Percentiles rank a stretch among this genome's conserved stretches.
These are phyloP conservation scores for Hypsizygus marmoreus DNA, from an alignment of 768 basidiomycete genomes.

Conservation along the genomic window DNA sequence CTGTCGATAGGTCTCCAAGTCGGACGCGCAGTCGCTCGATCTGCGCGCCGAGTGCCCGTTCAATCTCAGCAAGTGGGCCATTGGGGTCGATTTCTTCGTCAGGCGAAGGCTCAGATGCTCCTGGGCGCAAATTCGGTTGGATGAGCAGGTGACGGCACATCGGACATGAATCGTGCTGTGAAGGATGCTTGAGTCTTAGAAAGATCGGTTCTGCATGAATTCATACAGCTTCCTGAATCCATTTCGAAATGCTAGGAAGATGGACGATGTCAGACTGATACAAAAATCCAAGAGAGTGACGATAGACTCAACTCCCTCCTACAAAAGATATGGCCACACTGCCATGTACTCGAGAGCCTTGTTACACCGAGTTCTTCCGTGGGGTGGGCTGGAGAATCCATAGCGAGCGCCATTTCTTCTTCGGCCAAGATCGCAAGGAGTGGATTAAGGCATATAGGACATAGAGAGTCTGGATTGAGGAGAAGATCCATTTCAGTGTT, in stretches of 20 bases:
- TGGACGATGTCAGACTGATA: constrained; percentile 8
- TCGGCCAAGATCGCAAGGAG: constrained; percentile 71
- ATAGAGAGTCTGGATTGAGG: constrained; percentile 55
- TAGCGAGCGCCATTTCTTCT: constrained; percentile 70
- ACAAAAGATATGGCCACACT: constrained; percentile 77
- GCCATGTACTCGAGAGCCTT: constrained; percentile 49
- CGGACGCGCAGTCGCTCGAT: constrained; percentile 10
- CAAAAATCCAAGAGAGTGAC: constrained; percentile 5
- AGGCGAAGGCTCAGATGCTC: constrained; percentile 14
- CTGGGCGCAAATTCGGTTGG: constrained; percentile 13
- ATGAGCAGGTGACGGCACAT: constrained; percentile 57
- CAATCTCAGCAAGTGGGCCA: constrained; percentile 6
- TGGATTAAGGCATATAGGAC: constrained; percentile 75
- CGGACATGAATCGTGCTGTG: constrained; percentile 65
- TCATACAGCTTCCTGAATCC: constrained; percentile 62
- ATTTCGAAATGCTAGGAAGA: constrained; percentile 56
- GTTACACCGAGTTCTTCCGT: constrained; percentile 73
- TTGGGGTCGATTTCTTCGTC: too few species aligned
- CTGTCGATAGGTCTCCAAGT: neutral
- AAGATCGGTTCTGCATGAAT: constrained; percentile 6
- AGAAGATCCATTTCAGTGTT: neutral
- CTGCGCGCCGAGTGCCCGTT: constrained; percentile 11
- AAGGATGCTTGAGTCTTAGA: neutral
- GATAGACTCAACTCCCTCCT: constrained; percentile 64
- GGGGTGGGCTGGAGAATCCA: constrained; percentile 80